Base-by-base conservation (phyloP, 768 basidiomycete genomes). In the Termitomyces sp. region DNA sequence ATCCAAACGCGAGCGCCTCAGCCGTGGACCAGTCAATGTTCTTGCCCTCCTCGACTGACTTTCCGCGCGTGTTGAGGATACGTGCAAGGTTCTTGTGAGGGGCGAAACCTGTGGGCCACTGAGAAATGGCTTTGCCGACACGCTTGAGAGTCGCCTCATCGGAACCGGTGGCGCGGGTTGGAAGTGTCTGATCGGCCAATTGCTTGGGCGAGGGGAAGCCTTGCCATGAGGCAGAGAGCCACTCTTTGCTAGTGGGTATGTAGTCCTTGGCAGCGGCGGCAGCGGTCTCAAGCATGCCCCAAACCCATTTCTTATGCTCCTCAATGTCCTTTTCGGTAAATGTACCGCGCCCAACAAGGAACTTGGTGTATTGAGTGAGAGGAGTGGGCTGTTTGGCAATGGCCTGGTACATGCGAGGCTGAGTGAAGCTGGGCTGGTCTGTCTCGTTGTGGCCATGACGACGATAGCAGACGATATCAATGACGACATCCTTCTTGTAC, bases 371-470 rank as follows among this genome's bases (percentile, higher is more conserved):
- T 68, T 93, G 83, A 7, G 91, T 88, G 51, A 98, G 79, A 5
- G 94, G 84, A 1, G 95, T 94, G 2, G 90, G 90, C 72, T 98
- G 93, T 64, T 91, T 89, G 73, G 86, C 85, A 68, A 99, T 97
- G 30, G 94, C 92, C 70, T 93, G 82, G 78, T 99, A 99, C 97
- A 98, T 99, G 60, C 91, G 82, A 7, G 97, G 97, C 70, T 99
- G 97, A 10, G 97, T 98, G 77, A 99, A 99, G 70, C 84, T 89
- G 24, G 97, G 97, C 70, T 99, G 97, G 67, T 99, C 97, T 10
- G 94, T 98, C 73, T 99, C 97, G 71, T 99, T 99, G 75, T 99
- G 97, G n/a, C 97, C 97, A 68, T 98, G 85, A 53, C 94, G 93
- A 60, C 97, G 90, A 77, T 98, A 99, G 75, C 97, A 99, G 55